Evolutionary conservation across 1,284 basidiomycete species (phyloP).

Genomic region (Cryptococcus sp.): DNA sequence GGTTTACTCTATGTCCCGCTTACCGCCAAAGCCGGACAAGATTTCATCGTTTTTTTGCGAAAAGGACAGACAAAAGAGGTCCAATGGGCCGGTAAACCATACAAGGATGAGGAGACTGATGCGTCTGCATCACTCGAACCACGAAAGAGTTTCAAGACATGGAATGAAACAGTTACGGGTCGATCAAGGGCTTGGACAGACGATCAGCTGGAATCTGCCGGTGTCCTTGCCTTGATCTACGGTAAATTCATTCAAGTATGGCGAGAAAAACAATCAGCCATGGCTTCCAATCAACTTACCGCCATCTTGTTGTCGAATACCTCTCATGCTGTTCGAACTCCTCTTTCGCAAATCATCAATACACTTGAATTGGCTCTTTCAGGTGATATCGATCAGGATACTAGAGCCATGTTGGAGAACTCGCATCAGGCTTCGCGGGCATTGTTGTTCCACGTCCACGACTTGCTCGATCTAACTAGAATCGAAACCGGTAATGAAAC

Average conservation of each 20-base stretch:
- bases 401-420: constrained; percentile 70
- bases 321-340: constrained; percentile 67
- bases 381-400: constrained; percentile 70
- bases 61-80: constrained; percentile 69
- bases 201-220: constrained; percentile 81
- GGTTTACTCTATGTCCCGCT: constrained; percentile 76
- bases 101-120: constrained; percentile 51
- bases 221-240: constrained; percentile 71
- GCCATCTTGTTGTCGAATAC: constrained; percentile 80
- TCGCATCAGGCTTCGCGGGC: constrained; percentile 79
- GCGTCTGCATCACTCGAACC: constrained; percentile 59
- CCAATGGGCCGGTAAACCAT: constrained; percentile 75
- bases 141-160: constrained; percentile 72
- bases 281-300: constrained; percentile 73
- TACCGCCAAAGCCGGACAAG: constrained; percentile 60
- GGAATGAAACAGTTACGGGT: constrained; percentile 73
- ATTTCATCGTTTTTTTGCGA: constrained; percentile 74
- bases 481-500: constrained; percentile 76
- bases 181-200: constrained; percentile 74
- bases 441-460: constrained; percentile 77
- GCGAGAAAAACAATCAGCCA: constrained; percentile 75
- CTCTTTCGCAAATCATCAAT: constrained; percentile 52
- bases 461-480: constrained; percentile 76
- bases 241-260: constrained; percentile 73
- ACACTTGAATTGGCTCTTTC: constrained; percentile 82